phyloP scores from a whole-genome alignment of 176 grass and related monocot genomes.

The Bolboschoenus planiculmis region DNA sequence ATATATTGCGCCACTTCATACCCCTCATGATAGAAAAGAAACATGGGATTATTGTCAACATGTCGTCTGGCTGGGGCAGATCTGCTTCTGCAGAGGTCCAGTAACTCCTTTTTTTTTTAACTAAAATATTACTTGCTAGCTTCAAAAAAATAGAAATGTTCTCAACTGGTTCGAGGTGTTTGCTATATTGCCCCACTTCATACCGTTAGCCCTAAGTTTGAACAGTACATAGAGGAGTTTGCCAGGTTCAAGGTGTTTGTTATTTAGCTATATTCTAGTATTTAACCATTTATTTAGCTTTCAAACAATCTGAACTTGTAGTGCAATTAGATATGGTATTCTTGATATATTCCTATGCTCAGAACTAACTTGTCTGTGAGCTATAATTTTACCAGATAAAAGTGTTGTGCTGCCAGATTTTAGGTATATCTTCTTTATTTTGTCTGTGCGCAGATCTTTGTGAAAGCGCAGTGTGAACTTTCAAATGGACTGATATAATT shows the following conservation, averaged over 20 bases:
- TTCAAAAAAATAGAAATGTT: background rate
- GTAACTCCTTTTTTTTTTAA: background rate
- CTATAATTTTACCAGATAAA: background rate
- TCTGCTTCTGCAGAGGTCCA: conserved; percentile 84
- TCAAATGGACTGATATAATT: background rate
- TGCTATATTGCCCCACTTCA: too few species aligned
- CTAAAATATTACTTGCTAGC: background rate
- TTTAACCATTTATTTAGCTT: background rate
- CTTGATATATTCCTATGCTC: background rate
- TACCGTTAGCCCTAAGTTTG: background rate
- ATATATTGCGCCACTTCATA: conserved; percentile 83
- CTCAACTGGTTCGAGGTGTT: too few species aligned
- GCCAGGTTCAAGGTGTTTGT: background rate
- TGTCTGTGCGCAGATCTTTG: background rate
- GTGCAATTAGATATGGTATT: background rate
- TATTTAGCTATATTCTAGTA: too few species aligned
- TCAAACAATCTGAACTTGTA: background rate
- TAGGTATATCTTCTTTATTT: background rate
- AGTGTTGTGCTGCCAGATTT: background rate
- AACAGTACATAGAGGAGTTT: background rate
- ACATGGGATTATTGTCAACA: conserved; percentile 79
- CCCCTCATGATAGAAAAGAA: conserved; percentile 91
- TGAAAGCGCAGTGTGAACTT: background rate
- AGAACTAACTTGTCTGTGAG: too few species aligned
- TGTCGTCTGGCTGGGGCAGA: conserved; percentile 97